These are phyloP conservation scores for Epichloe hybrida DNA, from an alignment of 2,329 filamentous ascomycete species.

Conservation along the genomic window DNA sequence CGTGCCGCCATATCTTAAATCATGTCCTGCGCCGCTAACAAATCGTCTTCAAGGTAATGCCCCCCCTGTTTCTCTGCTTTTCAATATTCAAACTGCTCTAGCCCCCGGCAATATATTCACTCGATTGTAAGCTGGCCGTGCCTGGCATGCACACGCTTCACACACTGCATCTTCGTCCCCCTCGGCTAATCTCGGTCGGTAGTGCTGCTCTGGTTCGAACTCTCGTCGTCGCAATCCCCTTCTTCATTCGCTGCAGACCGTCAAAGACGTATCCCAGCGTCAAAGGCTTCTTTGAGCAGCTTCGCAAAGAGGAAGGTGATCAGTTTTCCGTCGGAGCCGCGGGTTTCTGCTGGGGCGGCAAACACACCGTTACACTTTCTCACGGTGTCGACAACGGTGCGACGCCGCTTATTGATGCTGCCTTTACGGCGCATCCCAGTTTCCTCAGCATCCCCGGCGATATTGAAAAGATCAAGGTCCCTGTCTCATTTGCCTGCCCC, in stretches of 20 bases:
- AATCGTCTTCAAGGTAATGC: not conserved
- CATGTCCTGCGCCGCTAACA: not conserved
- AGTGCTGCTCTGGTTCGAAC: slow-evolving; percentile 15
- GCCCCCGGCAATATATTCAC: slow-evolving; percentile 11
- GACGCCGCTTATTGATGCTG: slow-evolving; percentile 33
- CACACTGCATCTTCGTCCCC: not conserved
- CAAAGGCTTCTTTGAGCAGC: slow-evolving; percentile 21
- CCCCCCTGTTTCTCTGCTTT: slow-evolving; percentile 10
- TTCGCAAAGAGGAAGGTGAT: slow-evolving; percentile 20
- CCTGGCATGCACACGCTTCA: too few relatives aligned
- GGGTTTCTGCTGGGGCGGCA: slow-evolving; percentile 53
- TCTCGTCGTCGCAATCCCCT: slow-evolving; percentile 17
- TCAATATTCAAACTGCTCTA: slow-evolving; percentile 14
- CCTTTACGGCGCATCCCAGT: slow-evolving; percentile 40
- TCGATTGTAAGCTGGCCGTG: slow-evolving; percentile 16
- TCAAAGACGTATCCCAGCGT: slow-evolving; percentile 21
- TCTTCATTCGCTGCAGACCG: slow-evolving; percentile 17
- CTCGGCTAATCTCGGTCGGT: not conserved
- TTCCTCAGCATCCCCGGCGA: slow-evolving; percentile 33
- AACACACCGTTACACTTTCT: slow-evolving; percentile 36
- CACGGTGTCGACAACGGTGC: slow-evolving; percentile 20
- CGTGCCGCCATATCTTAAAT: too few relatives aligned
- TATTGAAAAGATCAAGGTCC: slow-evolving; percentile 28
- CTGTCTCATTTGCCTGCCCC: slow-evolving; percentile 32
- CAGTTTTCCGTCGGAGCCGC: slow-evolving; percentile 32